phyloP scores from a whole-genome alignment of 495 filamentous ascomycete genomes.

The Tuber umbilicatum region DNA sequence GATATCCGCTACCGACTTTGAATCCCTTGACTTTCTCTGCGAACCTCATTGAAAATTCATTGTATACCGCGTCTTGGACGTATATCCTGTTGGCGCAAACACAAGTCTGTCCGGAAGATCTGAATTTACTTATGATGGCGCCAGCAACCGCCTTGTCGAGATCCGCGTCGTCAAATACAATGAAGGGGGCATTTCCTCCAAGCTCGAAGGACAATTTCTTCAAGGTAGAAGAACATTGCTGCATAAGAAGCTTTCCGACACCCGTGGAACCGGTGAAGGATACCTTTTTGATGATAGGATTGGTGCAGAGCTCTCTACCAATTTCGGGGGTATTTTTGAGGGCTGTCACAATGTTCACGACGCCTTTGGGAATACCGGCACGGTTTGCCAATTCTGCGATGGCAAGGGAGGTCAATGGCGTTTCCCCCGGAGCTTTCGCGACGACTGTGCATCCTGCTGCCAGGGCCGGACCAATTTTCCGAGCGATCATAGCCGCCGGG shows the following conservation, averaged over 20 bases:
- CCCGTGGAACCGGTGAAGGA: slow-evolving; percentile 84
- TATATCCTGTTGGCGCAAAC: slow-evolving; percentile 86
- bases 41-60: slow-evolving; percentile 64
- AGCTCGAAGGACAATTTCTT: slow-evolving; percentile 86
- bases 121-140: slow-evolving; percentile 73
- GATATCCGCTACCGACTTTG: slow-evolving; percentile 70
- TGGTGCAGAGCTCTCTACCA: slow-evolving; percentile 64
- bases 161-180: slow-evolving; percentile 87
- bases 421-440: slow-evolving; percentile 76
- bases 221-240: slow-evolving; percentile 69
- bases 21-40: slow-evolving; percentile 68
- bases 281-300: slow-evolving; percentile 68
- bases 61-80: slow-evolving; percentile 71
- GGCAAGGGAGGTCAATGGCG: slow-evolving; percentile 75
- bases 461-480: slow-evolving; percentile 79
- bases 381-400: slow-evolving; percentile 73
- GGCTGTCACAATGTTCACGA: slow-evolving; percentile 74
- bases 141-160: slow-evolving; percentile 69
- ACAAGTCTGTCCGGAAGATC: slow-evolving; percentile 81
- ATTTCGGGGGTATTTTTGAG: slow-evolving; percentile 64
- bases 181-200: slow-evolving; percentile 87
- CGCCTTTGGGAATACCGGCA: slow-evolving; percentile 77
- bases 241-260: slow-evolving; percentile 84
- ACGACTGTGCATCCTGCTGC: slow-evolving; percentile 82
- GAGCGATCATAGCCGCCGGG: slow-evolving; percentile 84